Evolutionary conservation across 805 yeast genomes (phyloP), one percentile per base, ranked within the genome.

Genomic region (Wickerhamomyces subpelliculosus): DNA sequence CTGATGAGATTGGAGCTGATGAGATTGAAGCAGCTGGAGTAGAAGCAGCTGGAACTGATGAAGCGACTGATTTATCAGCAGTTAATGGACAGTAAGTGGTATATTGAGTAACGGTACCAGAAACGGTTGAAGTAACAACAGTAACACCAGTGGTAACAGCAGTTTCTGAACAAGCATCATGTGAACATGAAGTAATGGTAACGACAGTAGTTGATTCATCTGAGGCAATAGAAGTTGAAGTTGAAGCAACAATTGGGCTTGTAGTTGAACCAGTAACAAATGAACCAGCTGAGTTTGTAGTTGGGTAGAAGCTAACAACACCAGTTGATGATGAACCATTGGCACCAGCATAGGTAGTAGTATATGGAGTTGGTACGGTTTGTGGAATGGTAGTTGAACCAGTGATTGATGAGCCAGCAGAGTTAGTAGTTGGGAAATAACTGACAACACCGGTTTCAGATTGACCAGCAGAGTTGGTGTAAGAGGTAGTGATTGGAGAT

Each of bases 171-270:
- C 67, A 62, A 27, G 45, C 52, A 49, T 58, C 48, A 23, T 51
- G 49, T 30, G 46, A 51, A 53, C 67, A 62, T 33, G 60, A 54
- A 39, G 67, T 61, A 49, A 61, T 48, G 46, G 68, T 62, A 16
- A 60, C 58, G 42, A 56, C 47, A 37, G 64, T 59, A 43, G 65
- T 61, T 28, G 13, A 10, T 18, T 18, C 16, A 12, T 19, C 22
- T 5, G 10, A 9, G 4, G n/a, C n/a, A n/a, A 18, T 9, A 5
- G 28, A 14, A 5, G 16, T 5, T 14, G 28, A 24, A 11, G n/a
- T n/a, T 24, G 27, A 11, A n/a, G n/a, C n/a, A n/a, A n/a, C n/a
- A 9, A 30, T 36, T 13, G 20, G 13, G 4, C 12, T 10, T n/a
- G 38, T 34, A 5, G 23, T 37, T 36, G 33, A 45, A 46, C 26